Evolutionary conservation across 352 stramenopile genomes (phyloP).

Genomic region (Phytophthora tubulina): DNA sequence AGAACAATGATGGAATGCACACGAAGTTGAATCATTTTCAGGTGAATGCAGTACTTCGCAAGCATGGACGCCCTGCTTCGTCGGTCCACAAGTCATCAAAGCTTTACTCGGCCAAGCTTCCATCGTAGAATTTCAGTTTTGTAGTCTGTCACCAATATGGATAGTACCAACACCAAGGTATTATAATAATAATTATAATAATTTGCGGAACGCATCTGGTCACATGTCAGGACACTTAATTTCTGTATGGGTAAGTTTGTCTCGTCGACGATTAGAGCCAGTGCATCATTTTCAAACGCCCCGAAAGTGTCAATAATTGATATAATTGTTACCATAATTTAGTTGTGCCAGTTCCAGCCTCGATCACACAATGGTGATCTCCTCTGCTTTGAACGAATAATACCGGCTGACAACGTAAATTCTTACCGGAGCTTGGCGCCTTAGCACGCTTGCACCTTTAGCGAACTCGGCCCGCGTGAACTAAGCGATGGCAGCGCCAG

Average conservation of each 20-base stretch:
- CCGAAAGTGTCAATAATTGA: neutral
- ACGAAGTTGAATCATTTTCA: too few relatives aligned
- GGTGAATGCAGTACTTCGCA: too few relatives aligned
- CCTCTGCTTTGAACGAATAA: neutral
- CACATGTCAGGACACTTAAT: slow-evolving; percentile 24
- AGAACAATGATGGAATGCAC: too few relatives aligned
- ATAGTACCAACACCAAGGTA: slow-evolving; percentile 22
- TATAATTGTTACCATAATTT: neutral
- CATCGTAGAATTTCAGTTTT: neutral
- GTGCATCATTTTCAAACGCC: neutral
- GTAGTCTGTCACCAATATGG: neutral
- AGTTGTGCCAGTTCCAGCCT: neutral
- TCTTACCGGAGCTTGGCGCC: slow-evolving; percentile 10
- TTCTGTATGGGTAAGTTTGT: slow-evolving; percentile 24
- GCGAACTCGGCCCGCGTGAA: neutral
- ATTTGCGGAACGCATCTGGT: slow-evolving; percentile 7
- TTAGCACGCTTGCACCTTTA: neutral
- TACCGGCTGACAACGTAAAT: neutral
- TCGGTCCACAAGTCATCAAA: too few relatives aligned
- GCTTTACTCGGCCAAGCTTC: too few relatives aligned
- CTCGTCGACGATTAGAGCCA: slow-evolving; percentile 26
- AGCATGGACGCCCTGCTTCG: too few relatives aligned
- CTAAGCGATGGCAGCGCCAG: slow-evolving; percentile 1
- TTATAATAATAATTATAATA: too few relatives aligned
- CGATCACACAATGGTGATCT: too few relatives aligned